These are phyloP conservation scores for Nakazawaea anatomiae DNA, from an alignment of 805 yeast species.

Conservation along the genomic window DNA sequence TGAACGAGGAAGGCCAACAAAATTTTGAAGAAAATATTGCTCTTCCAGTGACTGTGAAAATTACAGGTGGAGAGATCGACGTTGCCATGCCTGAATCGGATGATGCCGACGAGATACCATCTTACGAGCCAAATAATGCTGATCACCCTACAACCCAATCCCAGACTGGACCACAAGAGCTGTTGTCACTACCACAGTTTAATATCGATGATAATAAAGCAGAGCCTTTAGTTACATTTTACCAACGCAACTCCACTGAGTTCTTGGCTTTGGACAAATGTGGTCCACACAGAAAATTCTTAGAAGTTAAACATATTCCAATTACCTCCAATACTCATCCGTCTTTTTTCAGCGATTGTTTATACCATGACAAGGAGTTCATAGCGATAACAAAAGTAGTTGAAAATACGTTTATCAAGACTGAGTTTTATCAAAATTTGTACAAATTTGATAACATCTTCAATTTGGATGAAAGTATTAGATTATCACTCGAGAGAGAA, in stretches of 20 bases:
- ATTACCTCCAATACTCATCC: conserved; percentile 18
- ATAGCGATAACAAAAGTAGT: conserved; percentile 18
- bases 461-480: conserved; percentile 1
- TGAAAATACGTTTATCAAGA: conserved; percentile 6
- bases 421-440: conserved; percentile 5
- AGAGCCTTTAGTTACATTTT: too few species aligned
- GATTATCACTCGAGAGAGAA: conserved; percentile 3
- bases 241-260: neutral
- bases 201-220: too few species aligned
- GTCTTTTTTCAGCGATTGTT: conserved; percentile 14
- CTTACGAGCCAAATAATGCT: neutral
- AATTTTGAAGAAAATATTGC: neutral
- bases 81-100: neutral
- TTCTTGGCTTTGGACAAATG: conserved; percentile 88
- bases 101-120: neutral
- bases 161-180: neutral
- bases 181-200: neutral
- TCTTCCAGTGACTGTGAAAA: neutral
- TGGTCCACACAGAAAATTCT: conserved; percentile 52
- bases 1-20: conserved; percentile 1
- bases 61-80: neutral
- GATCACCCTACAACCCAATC: neutral
- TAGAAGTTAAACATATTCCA: conserved; percentile 46
- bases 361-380: conserved; percentile 33
- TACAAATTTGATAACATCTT: conserved; percentile 6